Percentiles rank a stretch among this genome's conserved stretches.
Evolutionary conservation across 768 basidiomycete species (phyloP).

Genomic region (Clitopilus hobsonii): DNA sequence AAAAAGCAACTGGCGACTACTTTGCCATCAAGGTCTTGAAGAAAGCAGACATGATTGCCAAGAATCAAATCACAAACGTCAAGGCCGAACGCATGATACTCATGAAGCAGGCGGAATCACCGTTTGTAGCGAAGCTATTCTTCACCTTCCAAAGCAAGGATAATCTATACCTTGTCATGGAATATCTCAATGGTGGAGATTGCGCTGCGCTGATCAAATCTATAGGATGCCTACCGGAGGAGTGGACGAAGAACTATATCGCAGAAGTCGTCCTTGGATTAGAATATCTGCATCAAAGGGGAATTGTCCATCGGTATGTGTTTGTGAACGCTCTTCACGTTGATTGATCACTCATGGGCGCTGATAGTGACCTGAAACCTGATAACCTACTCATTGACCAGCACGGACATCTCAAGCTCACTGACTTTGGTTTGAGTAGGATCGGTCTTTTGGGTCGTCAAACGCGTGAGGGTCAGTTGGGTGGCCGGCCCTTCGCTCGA

Average conservation of each 20-base stretch:
- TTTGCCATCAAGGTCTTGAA: conserved; percentile 99
- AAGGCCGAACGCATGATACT: conserved; percentile 99
- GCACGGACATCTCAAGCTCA: conserved; percentile 94
- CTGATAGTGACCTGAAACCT: conserved; percentile 86
- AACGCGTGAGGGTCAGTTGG: conserved; percentile 67
- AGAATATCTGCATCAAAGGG: conserved; percentile 93
- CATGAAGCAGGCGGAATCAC: conserved; percentile 98
- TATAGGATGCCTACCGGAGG: conserved; percentile 88
- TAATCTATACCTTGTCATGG: conserved; percentile 98
- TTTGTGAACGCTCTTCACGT: background rate
- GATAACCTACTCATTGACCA: conserved; percentile 97
- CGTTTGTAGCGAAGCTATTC: conserved; percentile 95
- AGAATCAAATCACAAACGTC: conserved; percentile 99
- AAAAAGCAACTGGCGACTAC: conserved; percentile 97
- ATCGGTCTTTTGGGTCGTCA: conserved; percentile 98
- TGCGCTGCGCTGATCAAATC: conserved; percentile 97
- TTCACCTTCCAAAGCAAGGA: conserved; percentile 99
- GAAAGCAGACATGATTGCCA: conserved; percentile 99
- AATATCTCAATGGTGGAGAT: conserved; percentile 97
- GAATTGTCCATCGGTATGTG: conserved; percentile 89
- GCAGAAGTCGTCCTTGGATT: conserved; percentile 94
- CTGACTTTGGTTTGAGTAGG: conserved; percentile 94
- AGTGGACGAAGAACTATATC: conserved; percentile 95
- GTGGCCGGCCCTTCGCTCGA: conserved; percentile 41
- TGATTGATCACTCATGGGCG: conserved; percentile 1